Evolutionary conservation across 1,139 yeast genomes (phyloP), one percentile per base, ranked within the genome.

Genomic region (Protomyces arabidopsidicola): DNA sequence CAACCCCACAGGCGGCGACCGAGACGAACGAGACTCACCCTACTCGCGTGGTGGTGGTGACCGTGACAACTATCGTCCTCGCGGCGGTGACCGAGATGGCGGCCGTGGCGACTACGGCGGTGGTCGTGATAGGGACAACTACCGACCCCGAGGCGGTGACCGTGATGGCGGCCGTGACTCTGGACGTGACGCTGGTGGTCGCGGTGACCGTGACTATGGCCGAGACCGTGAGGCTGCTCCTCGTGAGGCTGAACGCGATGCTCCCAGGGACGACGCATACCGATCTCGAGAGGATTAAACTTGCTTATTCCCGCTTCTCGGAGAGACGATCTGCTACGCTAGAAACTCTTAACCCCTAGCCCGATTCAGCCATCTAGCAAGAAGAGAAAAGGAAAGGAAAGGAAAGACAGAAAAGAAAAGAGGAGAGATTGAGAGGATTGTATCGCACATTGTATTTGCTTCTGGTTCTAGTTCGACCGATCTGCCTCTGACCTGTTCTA

Each of bases 41-140:
- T 58, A 58, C 56, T 58, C 62, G 14, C 55, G 63, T n/a, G 63
- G 63, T 5, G 59, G 53, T n/a, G 63, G 63, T 42, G 63, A 45
- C 42, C 55, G 61, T n/a, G 63, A 60, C 50, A 39, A 53, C 39
- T 60, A 60, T 58, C 42, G 63, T 39, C 38, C 39, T n/a, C 27
- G 42, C 20, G 57, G 57, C 6, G 56, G 63, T 20, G 63, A 53
- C 39, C 51, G 63, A 6, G 63, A 54, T 45, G 63, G 45, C 35
- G 45, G 58, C 34, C 63, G 63, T 24, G 63, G 58, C 16, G 63
- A 55, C n/a, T 48, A 52, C 48, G 63, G 45, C 53, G 53, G 63
- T 36, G 63, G 48, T 14, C 45, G 54, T 24, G 63, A 56, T 16
- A 45, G 63, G 8, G 58, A 53, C 53, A 45, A 58, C 36, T 53